Conservation (phyloP, 2,329 filamentous ascomycete genomes). For the Penicillium sp. region DNA sequence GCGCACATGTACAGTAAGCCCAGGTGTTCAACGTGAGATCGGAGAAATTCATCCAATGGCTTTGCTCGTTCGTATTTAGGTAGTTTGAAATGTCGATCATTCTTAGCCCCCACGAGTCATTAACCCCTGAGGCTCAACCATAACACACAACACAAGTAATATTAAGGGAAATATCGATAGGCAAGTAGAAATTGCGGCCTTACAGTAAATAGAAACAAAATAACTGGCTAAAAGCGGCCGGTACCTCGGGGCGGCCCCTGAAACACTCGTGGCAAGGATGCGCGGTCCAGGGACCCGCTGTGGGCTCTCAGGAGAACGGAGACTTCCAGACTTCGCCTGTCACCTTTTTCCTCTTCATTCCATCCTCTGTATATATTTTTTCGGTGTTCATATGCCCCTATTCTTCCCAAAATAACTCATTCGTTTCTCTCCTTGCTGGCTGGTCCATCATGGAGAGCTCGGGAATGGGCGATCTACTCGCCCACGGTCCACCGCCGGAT, state of each 20-base stretch:
- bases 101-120: neutral
- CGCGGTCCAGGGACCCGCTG: constrained; percentile 11
- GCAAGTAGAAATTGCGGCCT: neutral
- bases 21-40: neutral
- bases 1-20: neutral
- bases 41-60: neutral
- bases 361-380: constrained; percentile 8
- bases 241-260: constrained; percentile 8
- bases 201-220: neutral
- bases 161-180: neutral
- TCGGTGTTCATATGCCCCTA: constrained; percentile 6
- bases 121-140: neutral
- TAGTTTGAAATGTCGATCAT: neutral
- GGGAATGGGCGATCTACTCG: constrained; percentile 28
- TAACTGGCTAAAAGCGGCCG: neutral
- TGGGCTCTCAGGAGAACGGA: constrained; percentile 13
- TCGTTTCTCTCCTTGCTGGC: constrained; percentile 21
- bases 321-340: constrained; percentile 9
- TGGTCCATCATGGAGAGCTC: constrained; percentile 36
- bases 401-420: neutral
- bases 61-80: neutral
- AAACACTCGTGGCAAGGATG: constrained; percentile 22
- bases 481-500: constrained; percentile 30
- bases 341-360: constrained; percentile 4
- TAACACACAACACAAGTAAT: neutral